phyloP scores from a whole-genome alignment of 345 rosid genomes.

The Aquilaria yunnanensis region DNA sequence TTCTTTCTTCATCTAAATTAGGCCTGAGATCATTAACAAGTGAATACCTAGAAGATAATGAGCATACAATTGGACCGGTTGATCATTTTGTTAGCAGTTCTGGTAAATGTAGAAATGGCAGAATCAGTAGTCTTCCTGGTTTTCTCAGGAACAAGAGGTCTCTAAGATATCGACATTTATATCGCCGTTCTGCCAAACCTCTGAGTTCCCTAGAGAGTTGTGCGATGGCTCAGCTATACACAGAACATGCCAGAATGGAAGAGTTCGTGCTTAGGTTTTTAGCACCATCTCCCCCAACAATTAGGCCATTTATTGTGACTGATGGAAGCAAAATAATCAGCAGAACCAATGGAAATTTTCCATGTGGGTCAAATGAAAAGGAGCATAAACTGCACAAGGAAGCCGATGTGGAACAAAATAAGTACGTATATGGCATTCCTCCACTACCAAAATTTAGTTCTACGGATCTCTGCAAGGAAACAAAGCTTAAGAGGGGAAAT shows the following conservation, averaged over 20 bases:
- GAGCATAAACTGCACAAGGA: conserved; percentile 22
- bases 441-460: conserved; percentile 38
- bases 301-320: conserved; percentile 55
- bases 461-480: conserved; percentile 26
- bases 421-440: conserved; percentile 33
- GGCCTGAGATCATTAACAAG: conserved; percentile 19
- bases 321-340: conserved; percentile 49
- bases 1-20: conserved; percentile 21
- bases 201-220: conserved; percentile 54
- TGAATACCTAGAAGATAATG: conserved; percentile 20
- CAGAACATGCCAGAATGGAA: conserved; percentile 37
- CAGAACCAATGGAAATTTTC: conserved; percentile 28
- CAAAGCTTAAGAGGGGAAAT: conserved; percentile 28
- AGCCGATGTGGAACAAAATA: conserved; percentile 14
- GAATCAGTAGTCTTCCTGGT: conserved; percentile 20
- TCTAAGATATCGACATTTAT: conserved; percentile 32
- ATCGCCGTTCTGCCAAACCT: conserved; percentile 33
- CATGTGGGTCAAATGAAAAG: conserved; percentile 5
- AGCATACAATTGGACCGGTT: conserved; percentile 10
- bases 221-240: conserved; percentile 56
- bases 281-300: conserved; percentile 30
- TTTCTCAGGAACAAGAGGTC: conserved; percentile 28
- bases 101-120: conserved; percentile 11
- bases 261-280: conserved; percentile 38
- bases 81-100: conserved; percentile 5